phyloP scores from a whole-genome alignment of 257 asterid species.

The Echium plantagineum region DNA sequence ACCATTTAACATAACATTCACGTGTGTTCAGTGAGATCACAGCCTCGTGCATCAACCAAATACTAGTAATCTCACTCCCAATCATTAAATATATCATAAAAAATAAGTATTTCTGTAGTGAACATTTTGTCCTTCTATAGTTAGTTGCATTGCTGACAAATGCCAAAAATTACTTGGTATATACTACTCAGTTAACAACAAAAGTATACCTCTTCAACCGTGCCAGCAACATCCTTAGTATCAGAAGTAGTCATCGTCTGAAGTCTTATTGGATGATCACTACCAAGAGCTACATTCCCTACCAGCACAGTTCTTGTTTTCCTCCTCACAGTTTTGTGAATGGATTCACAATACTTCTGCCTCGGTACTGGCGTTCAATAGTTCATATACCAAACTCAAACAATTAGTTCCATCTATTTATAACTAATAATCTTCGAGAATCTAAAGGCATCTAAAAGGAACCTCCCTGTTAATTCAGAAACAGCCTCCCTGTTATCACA shows the following conservation, averaged over 20 bases:
- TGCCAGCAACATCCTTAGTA: constrained; percentile 92
- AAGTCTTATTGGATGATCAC: constrained; percentile 93
- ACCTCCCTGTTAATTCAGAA: too few species aligned
- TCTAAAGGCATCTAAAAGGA: too few species aligned
- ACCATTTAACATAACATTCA: not conserved
- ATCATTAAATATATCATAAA: too few species aligned
- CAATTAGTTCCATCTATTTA: not conserved
- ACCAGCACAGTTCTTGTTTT: constrained; percentile 94
- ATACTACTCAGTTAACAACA: constrained; percentile 1
- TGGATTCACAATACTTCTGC: constrained; percentile 87
- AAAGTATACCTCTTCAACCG: constrained; percentile 80
- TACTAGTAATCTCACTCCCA: too few species aligned
- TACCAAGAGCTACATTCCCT: constrained; percentile 92
- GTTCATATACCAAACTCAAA: not conserved
- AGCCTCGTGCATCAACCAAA: not conserved
- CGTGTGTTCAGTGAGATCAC: not conserved
- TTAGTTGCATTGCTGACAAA: not conserved
- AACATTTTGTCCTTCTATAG: too few species aligned
- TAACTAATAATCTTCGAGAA: too few species aligned
- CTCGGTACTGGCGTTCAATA: constrained; percentile 62
- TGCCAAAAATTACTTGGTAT: not conserved
- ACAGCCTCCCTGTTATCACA: too few species aligned
- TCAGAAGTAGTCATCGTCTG: constrained; percentile 98
- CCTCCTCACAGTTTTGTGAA: constrained; percentile 79
- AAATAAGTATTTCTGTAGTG: too few species aligned